Percentiles rank a stretch among this genome's conserved stretches.
These are phyloP conservation scores for Sanghuangporus sanghuang DNA, from an alignment of 1,284 basidiomycete genomes.

Conservation along the genomic window DNA sequence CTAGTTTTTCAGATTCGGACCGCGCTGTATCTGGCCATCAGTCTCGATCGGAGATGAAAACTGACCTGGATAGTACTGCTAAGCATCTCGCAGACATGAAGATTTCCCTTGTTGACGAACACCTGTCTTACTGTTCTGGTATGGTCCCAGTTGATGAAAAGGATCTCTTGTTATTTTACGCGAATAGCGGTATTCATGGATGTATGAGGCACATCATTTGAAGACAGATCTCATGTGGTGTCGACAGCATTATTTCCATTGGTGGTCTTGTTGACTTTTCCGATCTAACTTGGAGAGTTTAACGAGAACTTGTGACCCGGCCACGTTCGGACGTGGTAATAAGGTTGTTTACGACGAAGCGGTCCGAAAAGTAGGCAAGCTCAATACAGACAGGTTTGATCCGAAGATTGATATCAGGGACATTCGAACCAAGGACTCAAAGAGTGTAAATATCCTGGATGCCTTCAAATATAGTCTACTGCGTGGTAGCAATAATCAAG, in stretches of 20 bases:
- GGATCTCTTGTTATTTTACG: background rate
- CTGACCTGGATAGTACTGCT: too few relatives aligned
- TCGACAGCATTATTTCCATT: background rate
- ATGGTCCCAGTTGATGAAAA: background rate
- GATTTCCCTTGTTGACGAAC: too few relatives aligned
- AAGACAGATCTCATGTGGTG: background rate
- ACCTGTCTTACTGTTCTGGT: background rate
- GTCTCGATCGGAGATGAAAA: too few relatives aligned
- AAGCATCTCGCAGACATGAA: too few relatives aligned
- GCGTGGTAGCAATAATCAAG: too few relatives aligned
- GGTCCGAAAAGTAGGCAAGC: constrained; percentile 13
- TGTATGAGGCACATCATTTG: background rate
- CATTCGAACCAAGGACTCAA: constrained; percentile 18
- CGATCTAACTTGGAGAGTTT: background rate
- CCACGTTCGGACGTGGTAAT: constrained; percentile 5
- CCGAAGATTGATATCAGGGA: background rate
- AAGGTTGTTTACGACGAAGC: constrained; percentile 9
- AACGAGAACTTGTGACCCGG: background rate
- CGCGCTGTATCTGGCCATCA: too few relatives aligned
- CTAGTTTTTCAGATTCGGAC: too few relatives aligned
- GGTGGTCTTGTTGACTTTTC: background rate
- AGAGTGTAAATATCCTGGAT: background rate
- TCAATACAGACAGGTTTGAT: constrained; percentile 6
- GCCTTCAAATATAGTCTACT: background rate
- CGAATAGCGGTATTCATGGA: background rate